Evolutionary conservation across 2,329 filamentous ascomycete genomes (phyloP).

Genomic region (Cercospora sp.): DNA sequence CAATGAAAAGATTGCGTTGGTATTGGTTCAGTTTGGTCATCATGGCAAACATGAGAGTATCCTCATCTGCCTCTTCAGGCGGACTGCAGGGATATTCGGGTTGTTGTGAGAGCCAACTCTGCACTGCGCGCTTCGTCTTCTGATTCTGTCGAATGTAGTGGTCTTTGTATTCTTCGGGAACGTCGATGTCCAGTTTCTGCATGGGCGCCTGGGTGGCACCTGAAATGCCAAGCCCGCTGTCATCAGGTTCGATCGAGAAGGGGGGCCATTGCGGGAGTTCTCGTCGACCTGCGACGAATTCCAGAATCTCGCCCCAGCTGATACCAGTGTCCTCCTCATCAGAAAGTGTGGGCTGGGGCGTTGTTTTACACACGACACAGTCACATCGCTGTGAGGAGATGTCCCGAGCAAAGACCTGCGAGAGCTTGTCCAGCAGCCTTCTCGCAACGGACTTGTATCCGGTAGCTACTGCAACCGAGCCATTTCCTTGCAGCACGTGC

Average conservation of each 20-base stretch:
- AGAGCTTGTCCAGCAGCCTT: conserved; percentile 81
- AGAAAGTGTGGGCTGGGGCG: conserved; percentile 41
- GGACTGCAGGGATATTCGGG: conserved; percentile 71
- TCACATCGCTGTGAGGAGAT: conserved; percentile 81
- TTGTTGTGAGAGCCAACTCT: conserved; percentile 83
- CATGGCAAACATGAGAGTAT: conserved; percentile 90
- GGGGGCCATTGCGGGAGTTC: conserved; percentile 88
- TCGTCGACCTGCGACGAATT: conserved; percentile 84
- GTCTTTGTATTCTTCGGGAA: conserved; percentile 88
- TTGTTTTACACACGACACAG: conserved; percentile 76
- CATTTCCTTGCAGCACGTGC: conserved; percentile 75
- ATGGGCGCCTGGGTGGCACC: conserved; percentile 57
- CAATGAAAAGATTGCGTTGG: conserved; percentile 78
- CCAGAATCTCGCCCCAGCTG: conserved; percentile 93
- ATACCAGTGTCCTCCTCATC: conserved; percentile 66
- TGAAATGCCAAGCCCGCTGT: conserved; percentile 56
- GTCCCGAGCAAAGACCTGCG: conserved; percentile 91
- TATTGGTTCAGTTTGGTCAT: conserved; percentile 78
- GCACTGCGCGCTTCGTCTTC: conserved; percentile 87
- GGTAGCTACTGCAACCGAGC: conserved; percentile 90
- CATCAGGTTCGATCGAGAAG: conserved; percentile 66
- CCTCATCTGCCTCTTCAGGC: conserved; percentile 88
- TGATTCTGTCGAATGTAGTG: conserved; percentile 90
- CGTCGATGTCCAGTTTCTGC: conserved; percentile 87
- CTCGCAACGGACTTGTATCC: conserved; percentile 94